These are phyloP conservation scores for Psilocybe subaeruginosa DNA, from an alignment of 768 basidiomycete species.

Conservation along the genomic window DNA sequence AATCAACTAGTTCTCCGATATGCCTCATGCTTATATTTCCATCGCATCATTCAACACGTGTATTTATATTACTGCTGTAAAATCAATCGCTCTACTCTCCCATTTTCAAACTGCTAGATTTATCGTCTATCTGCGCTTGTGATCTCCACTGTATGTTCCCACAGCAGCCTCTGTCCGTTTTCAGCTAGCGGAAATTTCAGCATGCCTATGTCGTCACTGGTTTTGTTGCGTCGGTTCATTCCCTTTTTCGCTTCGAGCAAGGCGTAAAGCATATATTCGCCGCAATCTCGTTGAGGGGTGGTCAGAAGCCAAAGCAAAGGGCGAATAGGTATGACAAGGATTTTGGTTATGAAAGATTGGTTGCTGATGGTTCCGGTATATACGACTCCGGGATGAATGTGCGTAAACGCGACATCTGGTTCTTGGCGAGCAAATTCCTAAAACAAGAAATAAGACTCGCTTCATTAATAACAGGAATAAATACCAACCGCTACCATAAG, in stretches of 20 bases:
- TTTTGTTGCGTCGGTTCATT: slow-evolving; percentile 19
- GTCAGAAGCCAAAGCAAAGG: slow-evolving; percentile 27
- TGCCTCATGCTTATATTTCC: not conserved
- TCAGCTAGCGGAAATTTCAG: slow-evolving; percentile 19
- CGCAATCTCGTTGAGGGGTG: slow-evolving; percentile 24
- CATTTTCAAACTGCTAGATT: too few species aligned
- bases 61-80: too few species aligned
- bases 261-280: slow-evolving; percentile 36
- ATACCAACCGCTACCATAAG: slow-evolving; percentile 38
- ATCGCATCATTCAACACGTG: too few species aligned
- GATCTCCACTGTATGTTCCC: slow-evolving; percentile 19
- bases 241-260: slow-evolving; percentile 28
- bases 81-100: too few species aligned
- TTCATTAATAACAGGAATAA: not conserved
- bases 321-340: slow-evolving; percentile 21
- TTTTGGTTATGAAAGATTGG: slow-evolving; percentile 14
- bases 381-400: slow-evolving; percentile 45
- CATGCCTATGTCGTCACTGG: slow-evolving; percentile 25
- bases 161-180: slow-evolving; percentile 16
- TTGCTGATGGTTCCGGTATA: slow-evolving; percentile 29
- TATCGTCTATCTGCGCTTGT: not conserved
- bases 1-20: slow-evolving; percentile 18
- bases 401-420: slow-evolving; percentile 46
- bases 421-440: slow-evolving; percentile 41
- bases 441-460: slow-evolving; percentile 13